A percentile compares a stretch with the other conserved stretches of the same genome.
These are phyloP conservation scores for Arachis monticola DNA, from an alignment of 331 rosid species.

Conservation along the genomic window DNA sequence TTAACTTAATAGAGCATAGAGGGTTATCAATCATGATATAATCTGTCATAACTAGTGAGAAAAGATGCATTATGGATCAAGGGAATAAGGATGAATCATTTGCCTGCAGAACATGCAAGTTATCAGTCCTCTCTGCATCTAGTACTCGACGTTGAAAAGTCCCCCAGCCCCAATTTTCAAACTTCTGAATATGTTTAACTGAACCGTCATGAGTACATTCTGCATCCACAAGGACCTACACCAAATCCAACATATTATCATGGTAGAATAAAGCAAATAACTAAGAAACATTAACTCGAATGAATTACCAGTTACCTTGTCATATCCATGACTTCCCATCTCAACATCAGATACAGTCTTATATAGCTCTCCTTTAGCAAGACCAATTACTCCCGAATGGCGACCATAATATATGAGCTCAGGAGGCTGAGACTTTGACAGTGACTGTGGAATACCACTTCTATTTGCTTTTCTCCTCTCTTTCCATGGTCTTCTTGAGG, in stretches of 20 bases:
- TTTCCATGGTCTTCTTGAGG: constrained; percentile 83
- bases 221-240: constrained; percentile 94
- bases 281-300: constrained; percentile 24
- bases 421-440: constrained; percentile 54
- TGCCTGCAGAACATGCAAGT: constrained; percentile 77
- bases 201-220: constrained; percentile 99
- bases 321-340: constrained; percentile 64
- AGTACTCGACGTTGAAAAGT: constrained; percentile 79
- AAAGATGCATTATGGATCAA: constrained; percentile 17
- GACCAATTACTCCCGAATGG: constrained; percentile 79
- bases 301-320: constrained; percentile 58
- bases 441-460: constrained; percentile 41
- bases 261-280: constrained; percentile 23
- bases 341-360: constrained; percentile 48
- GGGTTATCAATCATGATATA: not conserved
- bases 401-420: constrained; percentile 83
- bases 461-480: constrained; percentile 72
- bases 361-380: constrained; percentile 60
- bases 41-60: constrained; percentile 16
- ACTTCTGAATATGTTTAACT: constrained; percentile 82
- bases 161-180: constrained; percentile 93
- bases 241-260: constrained; percentile 33
- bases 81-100: constrained; percentile 24
- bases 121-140: constrained; percentile 82
- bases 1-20: not conserved